Percentiles rank a stretch among this genome's conserved stretches.
Conservation (phyloP, 75 land plant species). For the Selaginella moellendorffii region DNA sequence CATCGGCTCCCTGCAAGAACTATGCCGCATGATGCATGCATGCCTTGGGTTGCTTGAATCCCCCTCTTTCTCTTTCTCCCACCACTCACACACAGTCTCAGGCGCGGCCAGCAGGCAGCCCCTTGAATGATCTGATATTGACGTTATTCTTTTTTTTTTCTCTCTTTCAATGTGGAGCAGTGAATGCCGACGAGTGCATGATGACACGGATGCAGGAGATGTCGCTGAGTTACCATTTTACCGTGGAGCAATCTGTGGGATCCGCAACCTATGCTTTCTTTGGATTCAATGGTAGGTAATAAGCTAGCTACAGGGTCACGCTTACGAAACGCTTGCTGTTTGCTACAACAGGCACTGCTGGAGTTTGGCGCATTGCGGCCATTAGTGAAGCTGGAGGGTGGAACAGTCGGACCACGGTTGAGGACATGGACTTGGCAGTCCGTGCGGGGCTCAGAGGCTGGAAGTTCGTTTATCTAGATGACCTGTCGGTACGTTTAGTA, state of each 20-base stretch:
- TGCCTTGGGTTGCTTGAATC: no score
- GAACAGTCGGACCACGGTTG: slow-evolving; percentile 66
- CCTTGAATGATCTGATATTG: not conserved
- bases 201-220: slow-evolving; percentile 69
- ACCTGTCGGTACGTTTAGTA: slow-evolving; percentile 21
- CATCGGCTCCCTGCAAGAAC: not conserved
- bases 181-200: slow-evolving; percentile 53
- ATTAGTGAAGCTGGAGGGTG: slow-evolving; percentile 71
- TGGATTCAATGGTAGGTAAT: slow-evolving; percentile 62
- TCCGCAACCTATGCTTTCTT: slow-evolving; percentile 67
- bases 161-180: slow-evolving; percentile 20
- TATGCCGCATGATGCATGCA: not conserved
- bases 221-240: slow-evolving; percentile 50
- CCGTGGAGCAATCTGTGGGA: slow-evolving; percentile 56
- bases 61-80: no score
- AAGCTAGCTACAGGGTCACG: not conserved
- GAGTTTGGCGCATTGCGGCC: slow-evolving; percentile 56
- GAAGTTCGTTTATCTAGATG: slow-evolving; percentile 46
- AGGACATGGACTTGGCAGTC: slow-evolving; percentile 81
- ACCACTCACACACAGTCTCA: no score
- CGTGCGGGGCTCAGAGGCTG: slow-evolving; percentile 68
- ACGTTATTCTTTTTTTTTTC: not conserved
- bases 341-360: slow-evolving; percentile 66
- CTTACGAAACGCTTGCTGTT: no score
- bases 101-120: not conserved